Conservation (phyloP, 2,329 filamentous ascomycete genomes). For the Scopulariopsis brevicaulis region DNA sequence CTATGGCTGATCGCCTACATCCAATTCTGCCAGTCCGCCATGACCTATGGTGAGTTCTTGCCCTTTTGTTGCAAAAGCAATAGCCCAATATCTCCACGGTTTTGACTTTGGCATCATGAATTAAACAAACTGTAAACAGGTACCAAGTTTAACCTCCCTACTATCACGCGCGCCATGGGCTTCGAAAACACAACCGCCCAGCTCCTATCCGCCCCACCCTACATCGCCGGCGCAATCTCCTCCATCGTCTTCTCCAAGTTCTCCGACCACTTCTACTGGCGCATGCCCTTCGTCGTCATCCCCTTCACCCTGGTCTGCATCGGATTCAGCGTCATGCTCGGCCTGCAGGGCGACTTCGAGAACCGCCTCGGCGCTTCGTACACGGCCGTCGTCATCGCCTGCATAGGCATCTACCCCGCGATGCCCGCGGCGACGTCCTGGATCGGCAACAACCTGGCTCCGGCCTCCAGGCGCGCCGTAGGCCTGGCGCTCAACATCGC, state of each 20-base stretch:
- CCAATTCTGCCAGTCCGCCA: constrained; percentile 11
- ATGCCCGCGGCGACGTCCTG: constrained; percentile 62
- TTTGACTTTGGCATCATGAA: background rate
- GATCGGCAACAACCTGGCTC: constrained; percentile 59
- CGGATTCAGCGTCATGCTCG: constrained; percentile 57
- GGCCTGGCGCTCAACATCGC: constrained; percentile 64
- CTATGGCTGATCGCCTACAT: constrained; percentile 42
- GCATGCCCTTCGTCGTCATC: constrained; percentile 56
- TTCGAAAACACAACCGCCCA: constrained; percentile 30
- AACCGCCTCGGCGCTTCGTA: constrained; percentile 45
- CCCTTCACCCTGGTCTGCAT: constrained; percentile 48
- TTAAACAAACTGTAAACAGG: constrained; percentile 29
- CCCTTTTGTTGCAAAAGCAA: background rate
- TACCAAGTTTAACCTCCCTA: constrained; percentile 41
- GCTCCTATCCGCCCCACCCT: constrained; percentile 46
- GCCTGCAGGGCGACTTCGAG: constrained; percentile 18
- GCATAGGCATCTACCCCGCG: constrained; percentile 59
- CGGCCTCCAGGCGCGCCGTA: constrained; percentile 50
- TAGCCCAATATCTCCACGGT: background rate
- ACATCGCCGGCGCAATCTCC: constrained; percentile 47
- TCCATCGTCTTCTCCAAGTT: constrained; percentile 53
- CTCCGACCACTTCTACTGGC: constrained; percentile 50
- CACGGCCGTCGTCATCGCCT: constrained; percentile 57
- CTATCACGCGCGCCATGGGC: constrained; percentile 33
- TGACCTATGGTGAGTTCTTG: constrained; percentile 1